Evolutionary conservation across 2,329 filamentous ascomycete genomes (phyloP).

Genomic region (Colletotrichum shisoi): DNA sequence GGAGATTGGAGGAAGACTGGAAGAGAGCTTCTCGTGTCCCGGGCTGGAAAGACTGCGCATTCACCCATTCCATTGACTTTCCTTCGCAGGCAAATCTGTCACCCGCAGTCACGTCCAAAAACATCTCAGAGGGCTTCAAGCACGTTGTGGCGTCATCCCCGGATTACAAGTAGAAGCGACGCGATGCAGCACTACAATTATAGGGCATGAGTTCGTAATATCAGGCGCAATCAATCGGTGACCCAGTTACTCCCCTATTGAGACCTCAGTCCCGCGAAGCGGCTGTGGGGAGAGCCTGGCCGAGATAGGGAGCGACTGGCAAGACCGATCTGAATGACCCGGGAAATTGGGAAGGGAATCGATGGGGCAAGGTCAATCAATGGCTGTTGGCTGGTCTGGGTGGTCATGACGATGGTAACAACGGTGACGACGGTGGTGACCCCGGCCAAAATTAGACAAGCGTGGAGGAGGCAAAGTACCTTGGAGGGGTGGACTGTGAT

Average conservation of each 20-base stretch:
- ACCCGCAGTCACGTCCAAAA: neutral
- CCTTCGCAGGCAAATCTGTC: slow-evolving; percentile 11
- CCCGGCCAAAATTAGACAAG: slow-evolving; percentile 12
- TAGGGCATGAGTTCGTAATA: slow-evolving; percentile 34
- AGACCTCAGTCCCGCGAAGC: slow-evolving; percentile 6
- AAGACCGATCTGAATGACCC: slow-evolving; percentile 17
- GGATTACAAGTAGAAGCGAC: slow-evolving; percentile 16
- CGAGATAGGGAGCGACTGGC: slow-evolving; percentile 12
- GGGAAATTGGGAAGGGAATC: slow-evolving; percentile 24
- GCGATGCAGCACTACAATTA: slow-evolving; percentile 11
- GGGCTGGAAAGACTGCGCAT: slow-evolving; percentile 3
- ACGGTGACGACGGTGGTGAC: slow-evolving; percentile 23
- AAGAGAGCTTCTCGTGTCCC: slow-evolving; percentile 14
- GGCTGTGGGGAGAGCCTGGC: slow-evolving; percentile 10
- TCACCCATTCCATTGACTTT: slow-evolving; percentile 9
- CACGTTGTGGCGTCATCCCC: slow-evolving; percentile 7
- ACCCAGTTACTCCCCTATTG: slow-evolving; percentile 18
- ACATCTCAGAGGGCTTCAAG: slow-evolving; percentile 1
- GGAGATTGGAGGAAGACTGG: slow-evolving; percentile 5
- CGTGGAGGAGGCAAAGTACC: slow-evolving; percentile 7
- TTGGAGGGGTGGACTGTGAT: neutral
- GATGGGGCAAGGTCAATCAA: slow-evolving; percentile 25
- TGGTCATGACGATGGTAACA: slow-evolving; percentile 22
- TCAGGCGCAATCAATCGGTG: slow-evolving; percentile 33
- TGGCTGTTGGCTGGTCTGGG: slow-evolving; percentile 16